Conservation (phyloP, 352 stramenopile species). For the Aphanomyces euteiches region DNA sequence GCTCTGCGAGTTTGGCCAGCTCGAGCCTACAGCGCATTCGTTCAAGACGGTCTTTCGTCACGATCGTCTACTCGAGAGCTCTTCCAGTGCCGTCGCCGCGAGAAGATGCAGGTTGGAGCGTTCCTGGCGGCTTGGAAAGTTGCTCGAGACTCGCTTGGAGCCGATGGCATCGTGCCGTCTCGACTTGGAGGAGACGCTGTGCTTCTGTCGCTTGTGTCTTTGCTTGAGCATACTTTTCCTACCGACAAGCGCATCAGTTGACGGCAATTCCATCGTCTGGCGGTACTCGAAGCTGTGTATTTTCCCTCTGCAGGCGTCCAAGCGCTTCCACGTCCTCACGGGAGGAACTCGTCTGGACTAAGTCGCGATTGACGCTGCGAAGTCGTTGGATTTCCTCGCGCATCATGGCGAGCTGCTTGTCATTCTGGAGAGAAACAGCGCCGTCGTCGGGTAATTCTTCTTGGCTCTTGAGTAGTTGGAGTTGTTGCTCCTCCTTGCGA, state of each 20-base stretch:
- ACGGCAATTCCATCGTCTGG: not conserved
- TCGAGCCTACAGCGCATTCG: not conserved
- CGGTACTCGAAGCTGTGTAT: not conserved
- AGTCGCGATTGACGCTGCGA: not conserved
- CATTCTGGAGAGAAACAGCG: not conserved
- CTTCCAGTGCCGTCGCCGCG: too few relatives aligned
- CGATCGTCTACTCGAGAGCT: too few relatives aligned
- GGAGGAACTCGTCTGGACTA: not conserved
- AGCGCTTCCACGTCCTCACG: not conserved
- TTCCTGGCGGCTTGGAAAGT: too few relatives aligned
- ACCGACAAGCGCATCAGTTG: too few relatives aligned
- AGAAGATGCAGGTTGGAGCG: too few relatives aligned
- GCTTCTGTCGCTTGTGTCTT: not conserved
- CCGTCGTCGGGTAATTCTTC: too few relatives aligned
- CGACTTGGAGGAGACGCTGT: too few relatives aligned
- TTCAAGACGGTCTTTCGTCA: not conserved
- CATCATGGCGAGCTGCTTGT: slow-evolving; percentile 8
- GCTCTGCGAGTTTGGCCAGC: slow-evolving; percentile 37
- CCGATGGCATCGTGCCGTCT: too few relatives aligned
- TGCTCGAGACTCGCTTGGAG: too few relatives aligned
- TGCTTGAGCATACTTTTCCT: not conserved
- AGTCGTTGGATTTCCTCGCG: slow-evolving; percentile 4
- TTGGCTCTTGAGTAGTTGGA: too few relatives aligned
- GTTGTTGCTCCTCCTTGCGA: too few relatives aligned
- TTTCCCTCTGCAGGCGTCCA: not conserved